Base-by-base conservation (phyloP, 768 basidiomycete genomes). In the Kwoniella sp. region DNA sequence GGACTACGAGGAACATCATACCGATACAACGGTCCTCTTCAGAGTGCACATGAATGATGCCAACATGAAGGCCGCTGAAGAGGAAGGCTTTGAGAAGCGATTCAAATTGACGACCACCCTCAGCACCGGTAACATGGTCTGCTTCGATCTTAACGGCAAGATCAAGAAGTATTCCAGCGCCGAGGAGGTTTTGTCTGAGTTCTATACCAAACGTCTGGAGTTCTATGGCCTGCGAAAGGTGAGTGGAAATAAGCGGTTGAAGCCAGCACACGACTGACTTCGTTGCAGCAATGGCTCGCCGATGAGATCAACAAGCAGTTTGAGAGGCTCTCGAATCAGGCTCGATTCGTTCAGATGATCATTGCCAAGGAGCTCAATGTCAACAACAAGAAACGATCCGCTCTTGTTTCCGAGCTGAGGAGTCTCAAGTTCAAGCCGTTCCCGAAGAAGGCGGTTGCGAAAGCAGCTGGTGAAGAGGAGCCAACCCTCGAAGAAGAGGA, bases 1-100 rank as follows among this genome's bases (percentile, higher is more conserved):
- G 95, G 94, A 98, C 78, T 99, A 93, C 83, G 92, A 92, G 82
- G 96, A 98, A 77, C 89, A 98, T 76, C 93, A 96, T 73, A 93
- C 93, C 75, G 95, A 93, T 66, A 85, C 88, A 69, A 90, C 92
- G 60, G 88, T 99, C 13, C 91, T 94, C 80, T 97, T 97, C 75
- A 83, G 90, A 30, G 79, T 99, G 29, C 87, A 85, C 26, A 90
- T 98, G 89, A 82, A 83, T 1, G 86, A 88, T 52, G 89, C 89
- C 68, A 89, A 89, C 65, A 85, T 96, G 69, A 86, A 90, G 70
- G 90, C 90, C 79, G 93, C 93, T 1, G 92, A 95, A 77, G 85
- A 86, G 66, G 92, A 96, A 76, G 95, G 95, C 2, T 82, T 99
- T 31, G 73, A 88, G 31, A 94, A 96, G 80, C 91, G 87, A 79